A percentile compares a stretch with the other conserved stretches of the same genome.
phyloP scores from a whole-genome alignment of 106 monocot species.

The Iris macrosiphon region DNA sequence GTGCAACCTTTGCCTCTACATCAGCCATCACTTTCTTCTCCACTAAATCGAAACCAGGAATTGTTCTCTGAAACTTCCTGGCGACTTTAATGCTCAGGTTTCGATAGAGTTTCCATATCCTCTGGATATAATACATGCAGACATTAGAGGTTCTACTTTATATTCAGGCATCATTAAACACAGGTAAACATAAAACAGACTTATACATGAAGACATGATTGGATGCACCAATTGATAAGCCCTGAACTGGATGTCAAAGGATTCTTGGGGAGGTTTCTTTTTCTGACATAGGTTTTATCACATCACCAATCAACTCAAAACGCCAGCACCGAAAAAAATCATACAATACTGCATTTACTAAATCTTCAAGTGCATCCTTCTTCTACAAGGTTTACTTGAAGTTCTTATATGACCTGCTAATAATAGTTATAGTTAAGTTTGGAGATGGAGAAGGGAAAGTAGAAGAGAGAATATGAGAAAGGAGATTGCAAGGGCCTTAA shows the following conservation, averaged over 20 bases:
- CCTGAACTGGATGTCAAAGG: background rate
- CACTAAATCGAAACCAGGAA: constrained; percentile 55
- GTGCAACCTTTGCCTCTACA: constrained; percentile 13
- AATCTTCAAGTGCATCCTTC: too few relatives aligned
- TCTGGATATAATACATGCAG: constrained; percentile 20
- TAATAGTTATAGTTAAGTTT: too few relatives aligned
- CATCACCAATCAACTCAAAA: background rate
- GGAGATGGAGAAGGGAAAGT: too few relatives aligned
- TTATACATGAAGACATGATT: background rate
- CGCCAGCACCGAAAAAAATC: too few relatives aligned
- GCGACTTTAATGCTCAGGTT: constrained; percentile 61
- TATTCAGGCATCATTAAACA: background rate
- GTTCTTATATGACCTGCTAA: too few relatives aligned
- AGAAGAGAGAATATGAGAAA: too few relatives aligned
- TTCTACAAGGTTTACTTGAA: too few relatives aligned
- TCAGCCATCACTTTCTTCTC: constrained; percentile 51
- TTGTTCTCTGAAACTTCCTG: constrained; percentile 37
- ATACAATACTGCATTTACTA: too few relatives aligned
- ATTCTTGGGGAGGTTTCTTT: background rate
- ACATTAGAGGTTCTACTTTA: background rate
- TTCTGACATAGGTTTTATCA: background rate
- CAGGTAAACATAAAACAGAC: background rate
- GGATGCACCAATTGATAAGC: background rate
- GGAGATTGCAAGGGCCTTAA: too few relatives aligned
- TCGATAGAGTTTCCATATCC: constrained; percentile 42